Evolutionary conservation across 1,284 basidiomycete species (phyloP), one percentile per base, ranked within the genome.

Genomic region (Sporisorium iseilematis-ciliati): DNA sequence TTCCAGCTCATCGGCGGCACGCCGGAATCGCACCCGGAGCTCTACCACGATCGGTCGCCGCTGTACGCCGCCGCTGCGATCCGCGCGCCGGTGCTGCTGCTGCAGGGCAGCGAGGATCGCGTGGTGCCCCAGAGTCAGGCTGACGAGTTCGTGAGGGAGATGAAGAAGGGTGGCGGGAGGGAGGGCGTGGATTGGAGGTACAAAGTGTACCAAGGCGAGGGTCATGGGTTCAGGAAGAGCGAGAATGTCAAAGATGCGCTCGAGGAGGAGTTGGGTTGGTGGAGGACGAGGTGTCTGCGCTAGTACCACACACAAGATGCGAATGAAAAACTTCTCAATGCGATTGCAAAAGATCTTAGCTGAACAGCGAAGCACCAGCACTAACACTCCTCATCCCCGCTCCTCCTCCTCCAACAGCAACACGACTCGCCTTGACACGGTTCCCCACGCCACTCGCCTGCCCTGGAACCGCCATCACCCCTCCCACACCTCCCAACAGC

Each of bases 51-150:
- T 20, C 85, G 90, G 11, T 89, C 88, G 6, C 89, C 90, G 0
- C 79, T 90, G 33, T 85, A 86, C 56, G 86, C 89, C 62, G 89
- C 89, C 0, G 86, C 88, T 20, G 86, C 86, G 21, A 90, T 91
- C 68, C 84, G 83, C 0, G 82, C 86, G 1, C 90, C 90, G 2
- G 80, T 91, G 21, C 81, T 91, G 78, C 88, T 91, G 8, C 49
- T 77, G 4, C 90, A 91, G 77, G 90, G 91, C 8, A 85, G 87
- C 3, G 78, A 85, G 0, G 90, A 91, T 72, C 85, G 83, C 42
- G 88, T 91, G 2, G 90, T 91, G 3, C 90, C 90, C 0, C 88
- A 88, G 46, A 86, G 85, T 14, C 89, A 90, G 79, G 87, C 89
- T 0, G 87, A 89, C 60, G 60, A 69, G 11, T 82, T 87, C 54